Base-by-base conservation (phyloP, 2,329 filamentous ascomycete genomes). In the Cyphellophora attinorum region DNA sequence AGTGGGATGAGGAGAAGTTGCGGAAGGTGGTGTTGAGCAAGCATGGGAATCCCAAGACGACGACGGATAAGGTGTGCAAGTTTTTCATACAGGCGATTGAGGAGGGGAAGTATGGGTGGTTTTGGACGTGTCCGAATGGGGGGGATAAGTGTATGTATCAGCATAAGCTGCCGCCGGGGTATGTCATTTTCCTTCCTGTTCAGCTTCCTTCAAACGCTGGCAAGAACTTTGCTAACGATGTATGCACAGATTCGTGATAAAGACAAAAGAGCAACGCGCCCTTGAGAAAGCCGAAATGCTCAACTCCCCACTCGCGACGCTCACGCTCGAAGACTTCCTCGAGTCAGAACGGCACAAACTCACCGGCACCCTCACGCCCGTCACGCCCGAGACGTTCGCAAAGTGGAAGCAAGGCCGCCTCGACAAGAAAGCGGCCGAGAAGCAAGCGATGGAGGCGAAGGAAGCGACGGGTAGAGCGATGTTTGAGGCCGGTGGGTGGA, bases 51-150 rank as follows among this genome's bases (percentile, higher is more conserved):
- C 91, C 93, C 41, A 79, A 81, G 57, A 94, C 88, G 14, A 84
- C 83, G 4, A 98, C 91, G 30, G 91, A 98, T 57, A 98, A 96
- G 65, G 91, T 98, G 48, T 98, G 91, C 84, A 98, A 96, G 64
- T 94, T 68, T 69, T 98, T 98, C 59, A 91, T 96, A 57, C 80
- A 88, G 49, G 91, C 91, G 16, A 91, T 98, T 44, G 91, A 98
- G 64, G 91, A 98, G 56, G 84, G 86, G 52, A 98, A 96, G 63
- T 98, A 98, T 53, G 91, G 91, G 44, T 98, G 91, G 91, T 96
- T 98, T 65, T 98, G 91, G 91, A 72, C 78, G 40, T 98, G 91
- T 72, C 91, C 91, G 30, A 96, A 96, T 54, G 88, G 86, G 46
- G 89, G 84, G 45, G 82, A 98, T 57, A 85, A 94, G 62, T 98